phyloP scores from a whole-genome alignment of 305 asterid genomes.

The Rubia balearica region DNA sequence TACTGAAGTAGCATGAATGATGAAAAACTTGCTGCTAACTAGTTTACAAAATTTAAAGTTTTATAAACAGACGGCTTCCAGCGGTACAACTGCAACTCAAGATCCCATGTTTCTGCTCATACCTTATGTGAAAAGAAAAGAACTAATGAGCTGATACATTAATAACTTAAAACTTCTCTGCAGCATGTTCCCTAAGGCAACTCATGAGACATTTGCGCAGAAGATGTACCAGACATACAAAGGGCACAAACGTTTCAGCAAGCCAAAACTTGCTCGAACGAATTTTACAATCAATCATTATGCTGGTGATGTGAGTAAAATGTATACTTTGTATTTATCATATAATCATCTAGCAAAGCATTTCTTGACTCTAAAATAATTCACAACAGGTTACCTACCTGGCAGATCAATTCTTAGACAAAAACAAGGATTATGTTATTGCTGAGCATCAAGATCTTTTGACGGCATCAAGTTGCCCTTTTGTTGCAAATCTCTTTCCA shows the following conservation, averaged over 20 bases:
- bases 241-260: conserved; percentile 85
- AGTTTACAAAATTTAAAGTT: background rate
- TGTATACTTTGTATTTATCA: background rate
- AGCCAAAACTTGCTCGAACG: conserved; percentile 90
- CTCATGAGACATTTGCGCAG: conserved; percentile 94
- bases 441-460: conserved; percentile 95
- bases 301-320: conserved; percentile 84
- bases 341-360: conserved; percentile 19
- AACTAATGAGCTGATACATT: background rate
- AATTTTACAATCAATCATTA: conserved; percentile 88
- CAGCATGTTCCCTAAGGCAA: conserved; percentile 99
- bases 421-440: conserved; percentile 89
- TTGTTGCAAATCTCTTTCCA: conserved; percentile 76
- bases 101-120: background rate
- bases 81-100: conserved; percentile 4
- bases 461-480: conserved; percentile 64
- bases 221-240: conserved; percentile 96
- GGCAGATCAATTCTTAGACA: conserved; percentile 93
- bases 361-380: conserved; percentile 21
- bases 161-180: conserved; percentile 29
- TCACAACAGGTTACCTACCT: conserved; percentile 76
- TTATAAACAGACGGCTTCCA: conserved; percentile 13
- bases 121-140: background rate
- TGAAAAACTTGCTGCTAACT: background rate
- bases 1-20: background rate